Conservation (phyloP, 2,329 filamentous ascomycete genomes). For the Sporothrix humicola region DNA sequence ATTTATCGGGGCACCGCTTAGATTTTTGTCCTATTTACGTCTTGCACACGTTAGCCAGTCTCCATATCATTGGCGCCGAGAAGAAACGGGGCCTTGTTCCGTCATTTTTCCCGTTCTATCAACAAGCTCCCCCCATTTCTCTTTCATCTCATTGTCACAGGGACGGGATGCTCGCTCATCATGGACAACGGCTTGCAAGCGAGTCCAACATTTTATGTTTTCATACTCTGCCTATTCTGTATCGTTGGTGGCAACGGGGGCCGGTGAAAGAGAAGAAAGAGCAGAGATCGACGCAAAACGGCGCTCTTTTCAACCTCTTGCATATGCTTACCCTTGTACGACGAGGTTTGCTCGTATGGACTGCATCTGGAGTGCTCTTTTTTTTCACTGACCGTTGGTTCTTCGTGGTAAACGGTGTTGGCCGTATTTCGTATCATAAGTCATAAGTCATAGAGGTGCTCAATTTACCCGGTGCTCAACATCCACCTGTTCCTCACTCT, state of each 20-base stretch:
- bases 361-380: background rate
- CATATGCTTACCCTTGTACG: conserved; percentile 9
- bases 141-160: background rate
- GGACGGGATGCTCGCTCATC: conserved; percentile 14
- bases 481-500: too few relatives aligned
- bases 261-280: background rate
- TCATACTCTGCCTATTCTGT: background rate
- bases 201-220: background rate
- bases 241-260: background rate
- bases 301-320: background rate
- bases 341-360: conserved; percentile 4
- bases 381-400: background rate
- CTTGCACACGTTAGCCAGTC: background rate
- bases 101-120: background rate
- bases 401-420: background rate
- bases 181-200: background rate
- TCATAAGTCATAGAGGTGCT: too few relatives aligned
- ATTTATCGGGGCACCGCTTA: background rate
- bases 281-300: background rate
- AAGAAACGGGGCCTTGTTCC: background rate
- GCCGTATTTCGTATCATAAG: background rate
- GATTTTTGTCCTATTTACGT: background rate
- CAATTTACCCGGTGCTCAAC: too few relatives aligned
- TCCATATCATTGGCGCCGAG: background rate
- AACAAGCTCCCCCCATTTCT: background rate